Evolutionary conservation across 805 yeast genomes (phyloP).

Genomic region (Barnettozyma californica): DNA sequence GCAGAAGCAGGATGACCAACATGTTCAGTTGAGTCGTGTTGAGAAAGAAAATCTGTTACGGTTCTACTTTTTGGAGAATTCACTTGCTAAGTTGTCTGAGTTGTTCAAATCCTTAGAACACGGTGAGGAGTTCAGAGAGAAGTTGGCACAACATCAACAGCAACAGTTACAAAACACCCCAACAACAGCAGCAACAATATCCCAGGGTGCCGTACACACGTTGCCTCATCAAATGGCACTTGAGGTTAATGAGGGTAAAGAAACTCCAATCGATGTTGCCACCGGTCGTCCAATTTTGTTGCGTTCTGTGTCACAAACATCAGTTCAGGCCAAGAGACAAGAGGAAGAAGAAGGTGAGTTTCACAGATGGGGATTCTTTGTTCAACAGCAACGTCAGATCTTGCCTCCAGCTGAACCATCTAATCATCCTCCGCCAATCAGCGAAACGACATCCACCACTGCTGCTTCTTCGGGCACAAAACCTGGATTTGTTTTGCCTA

Average conservation of each 20-base stretch:
- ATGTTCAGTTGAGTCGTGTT: constrained; percentile 42
- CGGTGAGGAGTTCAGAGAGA: constrained; percentile 15
- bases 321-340: constrained; percentile 63
- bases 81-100: constrained; percentile 50
- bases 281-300: constrained; percentile 71
- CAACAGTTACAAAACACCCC: constrained; percentile 4
- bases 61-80: constrained; percentile 62
- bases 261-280: constrained; percentile 54
- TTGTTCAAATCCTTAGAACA: constrained; percentile 27
- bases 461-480: background rate
- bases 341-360: constrained; percentile 92
- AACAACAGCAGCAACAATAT: constrained; percentile 4
- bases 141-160: constrained; percentile 10
- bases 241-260: constrained; percentile 49
- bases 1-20: constrained; percentile 45
- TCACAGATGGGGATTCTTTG: constrained; percentile 79
- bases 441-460: background rate
- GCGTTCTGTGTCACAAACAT: constrained; percentile 58
- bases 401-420: constrained; percentile 15
- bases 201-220: constrained; percentile 3
- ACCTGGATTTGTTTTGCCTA: constrained; percentile 21
- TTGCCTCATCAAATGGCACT: constrained; percentile 69
- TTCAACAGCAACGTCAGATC: constrained; percentile 51
- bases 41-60: constrained; percentile 75
- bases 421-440: background rate